Base-by-base conservation (phyloP, 2,329 filamentous ascomycete genomes). In the Fusarium tupiense region DNA sequence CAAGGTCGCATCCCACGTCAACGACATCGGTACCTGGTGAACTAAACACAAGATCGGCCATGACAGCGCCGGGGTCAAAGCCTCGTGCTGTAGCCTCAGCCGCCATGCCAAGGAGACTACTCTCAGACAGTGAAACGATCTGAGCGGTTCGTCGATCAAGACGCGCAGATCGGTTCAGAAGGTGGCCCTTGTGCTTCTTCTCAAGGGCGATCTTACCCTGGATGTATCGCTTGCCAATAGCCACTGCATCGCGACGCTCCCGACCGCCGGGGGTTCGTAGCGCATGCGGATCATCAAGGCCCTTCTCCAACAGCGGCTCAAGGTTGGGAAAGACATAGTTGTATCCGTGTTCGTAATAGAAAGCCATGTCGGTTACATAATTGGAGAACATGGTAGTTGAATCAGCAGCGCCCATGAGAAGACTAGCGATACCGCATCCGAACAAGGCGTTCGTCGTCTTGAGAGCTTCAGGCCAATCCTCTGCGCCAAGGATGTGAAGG, bases 331-430 rank as follows among this genome's bases (percentile, higher is more conserved):
- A 76, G n/a, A 76, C 72, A 16, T 76, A 77, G 64, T 76, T 76
- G 62, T 76, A 76, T 16, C 75, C 75, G 38, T 76, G 75, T 37
- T 76, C 75, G 33, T 76, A 76, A 62, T 76, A 76, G 4, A 76
- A 76, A 0, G 70, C 75, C 75, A 76, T 76, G 47, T 76, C 75
- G 0, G 75, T 76, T 5, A 77, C 72, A 26, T 76, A 76, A 47
- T 76, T 76, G 40, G 75, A 77, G 61, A 76, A 76, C 75, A 77
- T 77, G 58, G 75, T 77, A 9, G 10, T 13, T 10, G 60, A 63
- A 19, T 76, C 75, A 5, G 75, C 74, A 4, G 75, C 75, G 17
- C 75, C 75, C 75, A 76, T 76, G 16, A 76, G 64, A 13, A 76
- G 56, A 52, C 75, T 76, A 31, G 75, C 75, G 31, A 76, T 76